Base-by-base conservation (phyloP, 1,284 basidiomycete species). In the Phellinidium pouzarii region DNA sequence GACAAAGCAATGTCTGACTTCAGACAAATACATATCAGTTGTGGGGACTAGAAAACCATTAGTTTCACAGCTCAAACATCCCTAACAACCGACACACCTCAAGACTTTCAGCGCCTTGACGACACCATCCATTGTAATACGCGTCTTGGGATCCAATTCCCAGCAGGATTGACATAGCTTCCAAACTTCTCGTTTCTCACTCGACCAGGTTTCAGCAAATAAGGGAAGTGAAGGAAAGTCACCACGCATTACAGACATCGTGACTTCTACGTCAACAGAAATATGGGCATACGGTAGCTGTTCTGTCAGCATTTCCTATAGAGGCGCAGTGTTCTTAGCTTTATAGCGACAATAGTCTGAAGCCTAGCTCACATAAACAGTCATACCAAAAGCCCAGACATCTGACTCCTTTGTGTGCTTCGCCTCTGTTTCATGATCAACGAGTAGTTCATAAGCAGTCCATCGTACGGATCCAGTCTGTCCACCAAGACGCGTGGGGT, bases 341-440 rank as follows among this genome's bases (percentile, higher is more conserved):
- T 6, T 31, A 31, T 12, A 6, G 29, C 29, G 29, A 31, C 29
- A 31, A 12, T 6, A 31, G n/a, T 17, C 27, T n/a, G 11, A 19
- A 5, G 3, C 12, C 6, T 36, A 20, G 34, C 52, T 22, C 26
- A 53, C 52, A 22, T 41, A 53, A 17, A 48, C 34, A 19, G 52
- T 53, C 52, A 53, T 53, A 9, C 44, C 44, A 36, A 53, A 53
- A 14, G 52, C 52, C 52, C 52, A 53, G 2, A 53, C 52, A 25
- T 53, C 52, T 7, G 44, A 22, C 31, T 53, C 17, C 27, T 42
- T 31, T 7, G 52, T 41, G 20, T 48, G 38, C 19, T 29, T 31
- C 12, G 11, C 37, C 25, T 34, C 9, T 7, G 7, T 34, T 2
- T 34, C 31, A 34, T 2, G 14, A 7, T 34, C 14, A 19, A 4